These are phyloP conservation scores for Ajuga chamaepitys DNA, from an alignment of 257 asterid species.

Conservation along the genomic window DNA sequence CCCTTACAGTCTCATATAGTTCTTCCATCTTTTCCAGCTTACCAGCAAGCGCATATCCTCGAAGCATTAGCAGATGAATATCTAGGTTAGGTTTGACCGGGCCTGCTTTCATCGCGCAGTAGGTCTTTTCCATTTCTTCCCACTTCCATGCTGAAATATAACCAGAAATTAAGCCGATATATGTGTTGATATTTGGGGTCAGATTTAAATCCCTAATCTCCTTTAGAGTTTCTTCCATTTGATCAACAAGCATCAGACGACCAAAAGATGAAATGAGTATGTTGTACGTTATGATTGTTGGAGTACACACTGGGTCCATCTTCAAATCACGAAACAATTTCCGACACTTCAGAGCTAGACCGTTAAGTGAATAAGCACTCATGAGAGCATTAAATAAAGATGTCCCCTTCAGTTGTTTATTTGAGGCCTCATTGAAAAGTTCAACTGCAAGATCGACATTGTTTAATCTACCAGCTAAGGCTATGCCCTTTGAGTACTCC, in stretches of 20 bases:
- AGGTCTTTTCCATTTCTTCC: too few species aligned
- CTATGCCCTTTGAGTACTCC: constrained; percentile 75
- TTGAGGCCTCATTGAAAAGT: constrained; percentile 64
- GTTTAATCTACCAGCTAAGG: constrained; percentile 52
- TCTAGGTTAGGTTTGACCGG: constrained; percentile 39
- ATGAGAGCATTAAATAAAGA: constrained; percentile 65
- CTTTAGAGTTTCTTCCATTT: constrained; percentile 57
- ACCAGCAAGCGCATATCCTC: too few species aligned
- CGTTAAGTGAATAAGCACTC: constrained; percentile 48
- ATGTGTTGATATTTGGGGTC: constrained; percentile 39
- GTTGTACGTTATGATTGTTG: constrained; percentile 71
- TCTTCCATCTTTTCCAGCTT: constrained; percentile 76
- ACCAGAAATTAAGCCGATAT: constrained; percentile 60
- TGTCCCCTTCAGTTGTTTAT: constrained; percentile 40
- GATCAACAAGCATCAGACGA: constrained; percentile 57
- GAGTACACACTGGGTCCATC: constrained; percentile 41
- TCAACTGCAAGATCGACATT: constrained; percentile 53
- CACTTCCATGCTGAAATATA: constrained; percentile 91
- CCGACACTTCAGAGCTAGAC: constrained; percentile 44
- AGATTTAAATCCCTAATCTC: constrained; percentile 49
- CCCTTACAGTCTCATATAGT: constrained; percentile 46
- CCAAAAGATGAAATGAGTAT: constrained; percentile 74
- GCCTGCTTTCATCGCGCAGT: too few species aligned
- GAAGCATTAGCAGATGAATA: constrained; percentile 61
- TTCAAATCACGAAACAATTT: constrained; percentile 54